Conservation (phyloP, 164 flowering plant species). For the Magnolia sinica region DNA sequence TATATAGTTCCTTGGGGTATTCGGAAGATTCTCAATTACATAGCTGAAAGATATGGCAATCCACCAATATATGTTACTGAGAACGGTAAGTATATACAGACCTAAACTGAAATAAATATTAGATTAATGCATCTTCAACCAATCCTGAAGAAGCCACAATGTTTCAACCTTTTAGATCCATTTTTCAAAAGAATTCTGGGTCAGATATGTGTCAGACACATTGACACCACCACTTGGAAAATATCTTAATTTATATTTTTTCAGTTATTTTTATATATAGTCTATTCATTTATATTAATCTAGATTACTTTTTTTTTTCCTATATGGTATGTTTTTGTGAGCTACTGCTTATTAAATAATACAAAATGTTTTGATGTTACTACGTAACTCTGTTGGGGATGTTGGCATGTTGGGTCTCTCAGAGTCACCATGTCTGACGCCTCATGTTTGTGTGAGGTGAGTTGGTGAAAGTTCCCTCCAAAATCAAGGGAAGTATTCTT, state of each 20-base stretch:
- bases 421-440: no score
- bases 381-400: no score
- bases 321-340: no score
- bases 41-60: conserved; percentile 52
- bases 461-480: no score
- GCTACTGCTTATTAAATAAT: no score
- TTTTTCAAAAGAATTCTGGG: neutral
- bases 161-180: neutral
- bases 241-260: neutral
- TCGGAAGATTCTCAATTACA: conserved; percentile 59
- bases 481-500: no score
- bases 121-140: neutral
- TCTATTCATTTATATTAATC: neutral
- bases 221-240: no score
- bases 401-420: no score
- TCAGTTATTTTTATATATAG: neutral
- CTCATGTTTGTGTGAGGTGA: no score
- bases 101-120: neutral
- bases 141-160: neutral
- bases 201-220: no score
- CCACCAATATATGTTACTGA: conserved; percentile 73
- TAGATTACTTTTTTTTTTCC: neutral
- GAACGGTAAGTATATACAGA: conserved; percentile 46
- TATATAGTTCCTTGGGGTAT: conserved; percentile 95
- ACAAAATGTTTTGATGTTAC: no score